These are phyloP conservation scores for Trypanosoma platydactyli DNA, from an alignment of 208 protist genomes.

Conservation along the genomic window DNA sequence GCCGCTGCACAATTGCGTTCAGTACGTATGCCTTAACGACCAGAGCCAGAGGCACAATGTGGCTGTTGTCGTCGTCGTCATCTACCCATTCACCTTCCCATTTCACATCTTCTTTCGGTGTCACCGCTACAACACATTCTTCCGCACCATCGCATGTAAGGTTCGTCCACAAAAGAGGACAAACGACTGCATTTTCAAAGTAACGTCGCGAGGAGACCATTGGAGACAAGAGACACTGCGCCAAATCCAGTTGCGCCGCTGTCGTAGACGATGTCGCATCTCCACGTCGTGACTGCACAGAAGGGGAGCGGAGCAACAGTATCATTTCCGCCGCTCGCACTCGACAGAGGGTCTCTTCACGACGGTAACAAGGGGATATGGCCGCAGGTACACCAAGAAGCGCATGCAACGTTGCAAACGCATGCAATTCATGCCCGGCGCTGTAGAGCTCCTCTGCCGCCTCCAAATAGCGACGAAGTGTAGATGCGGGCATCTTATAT, in stretches of 20 bases:
- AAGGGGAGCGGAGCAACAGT: conserved; percentile 24
- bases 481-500: conserved; percentile 12
- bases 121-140: neutral
- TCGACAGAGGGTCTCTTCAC: conserved; percentile 46
- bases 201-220: conserved; percentile 35
- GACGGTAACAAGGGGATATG: conserved; percentile 40
- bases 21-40: conserved; percentile 46
- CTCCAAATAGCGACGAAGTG: conserved; percentile 28
- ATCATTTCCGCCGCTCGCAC: conserved; percentile 51
- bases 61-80: conserved; percentile 23
- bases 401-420: conserved; percentile 33
- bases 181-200: conserved; percentile 19
- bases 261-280: conserved; percentile 12
- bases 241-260: conserved; percentile 43
- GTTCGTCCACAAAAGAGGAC: conserved; percentile 14
- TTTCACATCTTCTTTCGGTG: neutral
- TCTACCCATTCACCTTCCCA: conserved; percentile 8
- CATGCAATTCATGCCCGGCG: conserved; percentile 41
- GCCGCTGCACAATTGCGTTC: conserved; percentile 30
- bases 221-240: conserved; percentile 47
- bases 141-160: neutral
- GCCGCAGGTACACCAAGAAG: conserved; percentile 5
- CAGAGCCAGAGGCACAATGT: conserved; percentile 43
- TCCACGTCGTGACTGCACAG: neutral
- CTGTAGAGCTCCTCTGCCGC: conserved; percentile 53